Evolutionary conservation across 2,329 filamentous ascomycete species (phyloP).

Genomic region (Diaporthe citrichinensis): DNA sequence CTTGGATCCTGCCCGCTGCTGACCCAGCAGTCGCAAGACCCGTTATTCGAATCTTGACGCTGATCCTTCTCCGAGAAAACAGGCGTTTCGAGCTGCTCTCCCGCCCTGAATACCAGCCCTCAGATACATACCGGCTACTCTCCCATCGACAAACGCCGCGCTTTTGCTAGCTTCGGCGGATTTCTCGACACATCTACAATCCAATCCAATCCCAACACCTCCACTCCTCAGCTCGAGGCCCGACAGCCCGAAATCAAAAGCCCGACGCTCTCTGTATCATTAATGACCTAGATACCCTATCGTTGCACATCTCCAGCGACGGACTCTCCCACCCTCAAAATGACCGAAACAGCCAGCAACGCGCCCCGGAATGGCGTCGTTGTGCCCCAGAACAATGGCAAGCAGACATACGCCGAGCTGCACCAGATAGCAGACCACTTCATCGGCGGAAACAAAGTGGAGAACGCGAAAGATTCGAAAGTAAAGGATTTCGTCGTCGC

Average conservation of each 20-base stretch:
- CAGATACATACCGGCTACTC: slow-evolving; percentile 23
- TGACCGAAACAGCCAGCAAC: slow-evolving; percentile 63
- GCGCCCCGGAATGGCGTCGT: slow-evolving; percentile 58
- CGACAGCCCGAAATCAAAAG: slow-evolving; percentile 8
- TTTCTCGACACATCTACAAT: slow-evolving; percentile 14
- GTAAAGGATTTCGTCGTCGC: slow-evolving; percentile 96
- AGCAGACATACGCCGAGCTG: slow-evolving; percentile 81
- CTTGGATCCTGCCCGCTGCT: slow-evolving; percentile 14
- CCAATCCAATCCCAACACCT: background rate
- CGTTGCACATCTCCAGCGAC: slow-evolving; percentile 22
- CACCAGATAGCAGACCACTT: slow-evolving; percentile 92
- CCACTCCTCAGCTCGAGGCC: slow-evolving; percentile 13
- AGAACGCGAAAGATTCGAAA: slow-evolving; percentile 83
- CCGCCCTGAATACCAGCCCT: background rate
- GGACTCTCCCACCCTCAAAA: slow-evolving; percentile 49
- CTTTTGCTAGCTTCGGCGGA: slow-evolving; percentile 42
- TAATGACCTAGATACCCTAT: slow-evolving; percentile 47
- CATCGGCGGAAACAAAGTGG: slow-evolving; percentile 92
- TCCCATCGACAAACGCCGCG: slow-evolving; percentile 27
- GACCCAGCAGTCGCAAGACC: slow-evolving; percentile 6
- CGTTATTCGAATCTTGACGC: slow-evolving; percentile 22
- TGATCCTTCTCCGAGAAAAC: slow-evolving; percentile 16
- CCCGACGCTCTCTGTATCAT: slow-evolving; percentile 42
- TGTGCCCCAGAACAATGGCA: slow-evolving; percentile 69
- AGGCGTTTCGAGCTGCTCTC: slow-evolving; percentile 27